Conservation (phyloP, 1,284 basidiomycete species). For the Tilletia horrida region DNA sequence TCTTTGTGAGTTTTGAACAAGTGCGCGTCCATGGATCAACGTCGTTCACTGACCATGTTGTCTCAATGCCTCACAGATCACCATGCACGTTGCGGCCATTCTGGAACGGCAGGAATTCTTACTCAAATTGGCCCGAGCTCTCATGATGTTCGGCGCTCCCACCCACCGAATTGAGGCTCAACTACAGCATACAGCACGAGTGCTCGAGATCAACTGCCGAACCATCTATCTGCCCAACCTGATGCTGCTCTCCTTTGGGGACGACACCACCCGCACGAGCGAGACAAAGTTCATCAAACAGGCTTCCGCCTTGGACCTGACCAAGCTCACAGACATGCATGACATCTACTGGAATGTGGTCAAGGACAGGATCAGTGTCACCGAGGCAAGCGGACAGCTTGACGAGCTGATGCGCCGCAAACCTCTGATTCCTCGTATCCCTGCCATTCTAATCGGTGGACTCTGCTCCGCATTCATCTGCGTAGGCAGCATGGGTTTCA, state of each 20-base stretch:
- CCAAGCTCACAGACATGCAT: slow-evolving; percentile 66
- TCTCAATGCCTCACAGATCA: slow-evolving; percentile 61
- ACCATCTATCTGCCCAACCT: slow-evolving; percentile 83
- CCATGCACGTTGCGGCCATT: slow-evolving; percentile 81
- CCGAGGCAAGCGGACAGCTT: slow-evolving; percentile 70
- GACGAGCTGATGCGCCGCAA: slow-evolving; percentile 71
- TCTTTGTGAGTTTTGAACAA: slow-evolving; percentile 28
- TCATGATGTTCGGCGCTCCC: slow-evolving; percentile 96
- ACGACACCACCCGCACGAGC: slow-evolving; percentile 76
- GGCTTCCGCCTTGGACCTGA: slow-evolving; percentile 45
- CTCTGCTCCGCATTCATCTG: slow-evolving; percentile 74
- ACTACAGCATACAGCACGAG: slow-evolving; percentile 77
- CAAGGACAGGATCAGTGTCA: slow-evolving; percentile 77
- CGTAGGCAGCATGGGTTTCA: slow-evolving; percentile 57
- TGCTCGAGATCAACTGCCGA: slow-evolving; percentile 77
- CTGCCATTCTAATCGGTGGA: slow-evolving; percentile 72
- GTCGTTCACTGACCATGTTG: not conserved
- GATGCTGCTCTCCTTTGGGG: slow-evolving; percentile 64
- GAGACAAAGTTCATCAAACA: slow-evolving; percentile 66
- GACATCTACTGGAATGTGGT: slow-evolving; percentile 81
- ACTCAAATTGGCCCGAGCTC: slow-evolving; percentile 77
- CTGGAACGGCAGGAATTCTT: slow-evolving; percentile 84
- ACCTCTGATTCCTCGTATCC: slow-evolving; percentile 51
- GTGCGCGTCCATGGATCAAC: not conserved
- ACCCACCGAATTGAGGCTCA: slow-evolving; percentile 81